phyloP scores from a whole-genome alignment of 2,329 filamentous ascomycete species.

The Claviceps sp. region DNA sequence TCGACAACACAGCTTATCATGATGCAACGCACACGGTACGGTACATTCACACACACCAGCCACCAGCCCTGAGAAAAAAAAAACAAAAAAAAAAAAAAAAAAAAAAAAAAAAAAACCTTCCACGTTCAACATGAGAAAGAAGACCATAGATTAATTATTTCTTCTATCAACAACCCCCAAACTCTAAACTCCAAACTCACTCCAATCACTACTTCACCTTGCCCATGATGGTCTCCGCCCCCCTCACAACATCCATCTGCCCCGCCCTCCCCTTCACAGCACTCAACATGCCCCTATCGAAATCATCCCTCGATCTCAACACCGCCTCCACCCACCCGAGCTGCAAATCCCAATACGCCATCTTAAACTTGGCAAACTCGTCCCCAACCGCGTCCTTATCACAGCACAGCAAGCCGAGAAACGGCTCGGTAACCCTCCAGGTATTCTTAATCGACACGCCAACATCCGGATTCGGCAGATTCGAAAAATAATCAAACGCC shows the following conservation, averaged over 20 bases:
- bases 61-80: too few relatives aligned
- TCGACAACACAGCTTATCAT: too few relatives aligned
- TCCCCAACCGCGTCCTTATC: conserved; percentile 61
- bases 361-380: conserved; percentile 74
- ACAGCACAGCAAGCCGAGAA: conserved; percentile 65
- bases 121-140: too few relatives aligned
- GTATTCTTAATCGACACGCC: conserved; percentile 67
- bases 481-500: conserved; percentile 78
- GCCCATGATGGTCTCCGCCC: conserved; percentile 85
- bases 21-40: too few relatives aligned
- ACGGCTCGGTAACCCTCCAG: conserved; percentile 81
- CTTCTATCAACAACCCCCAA: too few relatives aligned
- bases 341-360: conserved; percentile 82
- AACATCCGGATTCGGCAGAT: conserved; percentile 57
- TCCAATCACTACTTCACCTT: conserved; percentile 53
- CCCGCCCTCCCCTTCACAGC: conserved; percentile 80
- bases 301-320: conserved; percentile 76
- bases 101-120: too few relatives aligned
- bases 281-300: conserved; percentile 80
- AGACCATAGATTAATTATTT: too few relatives aligned
- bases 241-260: conserved; percentile 67
- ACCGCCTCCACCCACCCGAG: conserved; percentile 94
- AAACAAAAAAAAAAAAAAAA: too few relatives aligned
- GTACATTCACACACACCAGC: too few relatives aligned
- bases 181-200: too few relatives aligned